These are phyloP conservation scores for Cyclotella baltica DNA, from an alignment of 108 stramenopile genomes.

Conservation along the genomic window DNA sequence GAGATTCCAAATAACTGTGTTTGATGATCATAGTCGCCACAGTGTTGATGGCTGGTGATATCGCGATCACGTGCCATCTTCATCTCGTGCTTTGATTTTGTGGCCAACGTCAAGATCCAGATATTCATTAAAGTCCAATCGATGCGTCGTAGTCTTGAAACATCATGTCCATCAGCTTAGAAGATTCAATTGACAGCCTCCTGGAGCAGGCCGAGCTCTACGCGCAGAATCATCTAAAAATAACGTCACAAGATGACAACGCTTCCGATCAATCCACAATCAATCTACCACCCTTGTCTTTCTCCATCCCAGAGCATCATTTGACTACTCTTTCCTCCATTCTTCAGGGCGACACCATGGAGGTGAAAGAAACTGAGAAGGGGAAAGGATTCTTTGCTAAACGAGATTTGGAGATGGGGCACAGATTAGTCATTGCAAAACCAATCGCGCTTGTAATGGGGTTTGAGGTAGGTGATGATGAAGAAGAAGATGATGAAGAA, in stretches of 20 bases:
- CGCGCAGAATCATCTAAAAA: conserved; percentile 34
- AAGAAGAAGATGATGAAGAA: conserved; percentile 24
- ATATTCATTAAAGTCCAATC: too few relatives aligned
- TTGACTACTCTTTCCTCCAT: conserved; percentile 33
- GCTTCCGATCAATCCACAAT: conserved; percentile 51
- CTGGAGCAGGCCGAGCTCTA: conserved; percentile 61
- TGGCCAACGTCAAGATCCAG: too few relatives aligned
- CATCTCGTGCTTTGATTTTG: too few relatives aligned
- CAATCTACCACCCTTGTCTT: conserved; percentile 45
- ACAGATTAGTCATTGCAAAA: conserved; percentile 58
- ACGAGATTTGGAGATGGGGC: conserved; percentile 54
- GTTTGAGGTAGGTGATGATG: conserved; percentile 48
- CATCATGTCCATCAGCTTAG: not conserved
- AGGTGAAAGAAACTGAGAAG: conserved; percentile 50
- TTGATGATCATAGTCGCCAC: too few relatives aligned
- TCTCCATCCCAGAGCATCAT: conserved; percentile 10
- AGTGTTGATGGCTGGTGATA: too few relatives aligned
- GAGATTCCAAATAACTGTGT: too few relatives aligned
- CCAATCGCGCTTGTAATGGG: conserved; percentile 70
- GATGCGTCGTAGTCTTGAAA: not conserved
- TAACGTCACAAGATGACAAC: conserved; percentile 9
- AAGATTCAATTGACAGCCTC: conserved; percentile 49
- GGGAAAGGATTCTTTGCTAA: conserved; percentile 72
- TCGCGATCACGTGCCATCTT: too few relatives aligned
- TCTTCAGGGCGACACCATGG: not conserved